A percentile compares a stretch with the other conserved stretches of the same genome.
Evolutionary conservation across 108 stramenopile species (phyloP).

Genomic region (Chaetoceros muelleri): DNA sequence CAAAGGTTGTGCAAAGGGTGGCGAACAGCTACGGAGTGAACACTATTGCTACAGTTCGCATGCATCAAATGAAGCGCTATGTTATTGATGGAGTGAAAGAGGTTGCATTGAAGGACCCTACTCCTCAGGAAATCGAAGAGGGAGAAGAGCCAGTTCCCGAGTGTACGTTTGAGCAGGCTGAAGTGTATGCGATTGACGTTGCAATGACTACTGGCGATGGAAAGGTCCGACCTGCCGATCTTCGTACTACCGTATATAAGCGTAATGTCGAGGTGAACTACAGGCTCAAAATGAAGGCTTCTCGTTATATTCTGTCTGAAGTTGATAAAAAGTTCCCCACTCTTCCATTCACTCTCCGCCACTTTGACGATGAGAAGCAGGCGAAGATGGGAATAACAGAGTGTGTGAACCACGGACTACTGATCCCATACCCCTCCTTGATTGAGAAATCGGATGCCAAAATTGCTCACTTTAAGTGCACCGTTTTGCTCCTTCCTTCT

Average conservation of each 20-base stretch:
- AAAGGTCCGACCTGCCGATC: conserved; percentile 72
- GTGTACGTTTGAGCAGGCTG: conserved; percentile 76
- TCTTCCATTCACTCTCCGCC: conserved; percentile 93
- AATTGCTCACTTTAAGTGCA: conserved; percentile 97
- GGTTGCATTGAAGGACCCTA: conserved; percentile 72
- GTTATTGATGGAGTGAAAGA: conserved; percentile 96
- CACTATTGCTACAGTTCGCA: conserved; percentile 86
- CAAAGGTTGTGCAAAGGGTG: conserved; percentile 84
- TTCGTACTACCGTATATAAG: conserved; percentile 97
- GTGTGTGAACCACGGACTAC: conserved; percentile 85
- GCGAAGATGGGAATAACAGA: conserved; percentile 94
- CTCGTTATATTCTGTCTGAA: conserved; percentile 72
- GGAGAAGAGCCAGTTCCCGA: conserved; percentile 68
- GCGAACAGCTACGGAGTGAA: conserved; percentile 92
- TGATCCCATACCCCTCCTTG: conserved; percentile 92
- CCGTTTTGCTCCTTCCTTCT: conserved; percentile 87
- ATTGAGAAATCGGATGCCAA: conserved; percentile 75
- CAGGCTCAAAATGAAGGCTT: conserved; percentile 93
- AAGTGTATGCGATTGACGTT: conserved; percentile 97
- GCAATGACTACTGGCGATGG: conserved; percentile 97
- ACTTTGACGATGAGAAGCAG: conserved; percentile 86
- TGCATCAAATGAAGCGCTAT: conserved; percentile 99
- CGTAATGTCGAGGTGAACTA: conserved; percentile 92
- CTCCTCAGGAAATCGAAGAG: conserved; percentile 62
- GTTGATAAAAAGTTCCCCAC: conserved; percentile 95